Percentiles rank a stretch among this genome's conserved stretches.
phyloP scores from a whole-genome alignment of 139 green algal species.

The Yamagishiella unicocca region DNA sequence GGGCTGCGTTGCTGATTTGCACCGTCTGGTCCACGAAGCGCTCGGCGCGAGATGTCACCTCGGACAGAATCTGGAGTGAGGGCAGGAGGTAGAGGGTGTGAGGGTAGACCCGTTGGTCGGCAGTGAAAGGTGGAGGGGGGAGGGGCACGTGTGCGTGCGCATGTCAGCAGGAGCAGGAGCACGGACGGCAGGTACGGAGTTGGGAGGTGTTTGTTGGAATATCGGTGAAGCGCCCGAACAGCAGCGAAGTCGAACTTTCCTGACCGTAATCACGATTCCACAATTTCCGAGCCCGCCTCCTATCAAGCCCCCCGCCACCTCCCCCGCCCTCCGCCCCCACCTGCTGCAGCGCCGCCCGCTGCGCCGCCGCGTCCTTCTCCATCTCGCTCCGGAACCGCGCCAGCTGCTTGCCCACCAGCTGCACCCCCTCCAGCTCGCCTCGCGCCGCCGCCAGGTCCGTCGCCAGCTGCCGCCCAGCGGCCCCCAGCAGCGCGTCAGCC shows the following conservation, averaged over 20 bases:
- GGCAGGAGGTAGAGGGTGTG: not conserved
- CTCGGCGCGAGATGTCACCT: slow-evolving; percentile 63
- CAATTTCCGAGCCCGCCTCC: no score
- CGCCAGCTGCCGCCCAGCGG: slow-evolving; percentile 71
- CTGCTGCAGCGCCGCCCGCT: slow-evolving; percentile 66
- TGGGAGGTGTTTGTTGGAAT: no score
- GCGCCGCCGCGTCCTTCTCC: slow-evolving; percentile 79
- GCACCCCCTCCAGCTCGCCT: slow-evolving; percentile 64
- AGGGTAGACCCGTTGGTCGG: no score
- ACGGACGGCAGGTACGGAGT: no score
- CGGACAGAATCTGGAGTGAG: slow-evolving; percentile 15
- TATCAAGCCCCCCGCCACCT: no score
- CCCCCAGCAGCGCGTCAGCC: slow-evolving; percentile 85
- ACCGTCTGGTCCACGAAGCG: slow-evolving; percentile 78
- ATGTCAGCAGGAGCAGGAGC: no score
- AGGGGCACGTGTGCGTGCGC: not conserved
- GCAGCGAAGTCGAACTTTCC: no score
- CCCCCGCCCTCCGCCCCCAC: slow-evolving; percentile 35
- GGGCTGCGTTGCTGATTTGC: slow-evolving; percentile 80
- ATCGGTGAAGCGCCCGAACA: no score
- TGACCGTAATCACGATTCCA: no score
- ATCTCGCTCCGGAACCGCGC: slow-evolving; percentile 81
- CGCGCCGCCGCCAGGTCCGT: slow-evolving; percentile 50
- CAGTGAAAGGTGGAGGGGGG: not conserved
- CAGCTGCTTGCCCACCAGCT: slow-evolving; percentile 78